Evolutionary conservation across 495 filamentous ascomycete genomes (phyloP), one percentile per base, ranked within the genome.

Genomic region (Talaromyces adpressus): DNA sequence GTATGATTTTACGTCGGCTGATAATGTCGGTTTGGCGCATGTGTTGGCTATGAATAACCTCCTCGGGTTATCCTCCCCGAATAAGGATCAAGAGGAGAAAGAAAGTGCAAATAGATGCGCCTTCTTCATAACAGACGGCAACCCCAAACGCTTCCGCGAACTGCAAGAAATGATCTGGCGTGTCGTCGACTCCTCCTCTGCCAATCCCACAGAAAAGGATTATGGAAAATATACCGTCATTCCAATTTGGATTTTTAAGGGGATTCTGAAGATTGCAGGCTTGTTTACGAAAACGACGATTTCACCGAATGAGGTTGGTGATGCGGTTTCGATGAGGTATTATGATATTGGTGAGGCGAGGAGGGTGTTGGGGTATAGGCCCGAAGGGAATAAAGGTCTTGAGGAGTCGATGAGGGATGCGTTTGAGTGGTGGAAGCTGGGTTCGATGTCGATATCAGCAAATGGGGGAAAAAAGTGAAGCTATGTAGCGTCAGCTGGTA

Each of bases 131-230:
- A 45, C 59, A 20, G 59, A 61, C 27, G 59, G 59, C 11, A 49
- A 23, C 14, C 59, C 59, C 12, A 41, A 45, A 29, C 59, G 39
- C 0, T 61, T 61, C 22, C 18, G 59, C 6, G 32, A 61, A 45
- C 22, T 61, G 22, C 59, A 61, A 29, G 59, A 61, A 27, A 61
- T 61, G 59, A 29, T 61, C 11, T 61, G 59, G 59, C 59, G 59
- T 0, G 25, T 45, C 6, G n/a, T n/a, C n/a, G n/a, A n/a, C n/a
- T n/a, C n/a, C n/a, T n/a, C n/a, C n/a, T n/a, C n/a, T n/a, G n/a
- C n/a, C n/a, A n/a, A n/a, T n/a, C n/a, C n/a, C n/a, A n/a, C n/a
- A n/a, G n/a, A n/a, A n/a, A 49, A 49, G 29, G 14, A 6, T 0
- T 61, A 61, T 8, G 41, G 12, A 14, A 29, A 27, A 20, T 47